Base-by-base conservation (phyloP, 2,329 filamentous ascomycete genomes). In the Bipolaris sorokiniana region DNA sequence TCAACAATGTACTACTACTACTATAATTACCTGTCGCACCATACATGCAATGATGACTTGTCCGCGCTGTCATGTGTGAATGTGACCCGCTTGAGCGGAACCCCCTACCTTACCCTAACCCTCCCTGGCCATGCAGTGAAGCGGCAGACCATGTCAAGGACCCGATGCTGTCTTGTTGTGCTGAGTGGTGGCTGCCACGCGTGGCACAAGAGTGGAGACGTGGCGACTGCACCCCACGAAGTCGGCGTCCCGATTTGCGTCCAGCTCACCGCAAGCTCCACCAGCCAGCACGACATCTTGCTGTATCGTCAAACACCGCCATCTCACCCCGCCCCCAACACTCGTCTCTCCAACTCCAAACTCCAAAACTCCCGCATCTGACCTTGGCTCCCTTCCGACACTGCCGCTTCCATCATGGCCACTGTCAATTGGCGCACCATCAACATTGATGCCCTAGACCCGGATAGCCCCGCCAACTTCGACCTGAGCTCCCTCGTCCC, bases 401-500 rank as follows among this genome's bases (percentile, higher is more conserved):
- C 41, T 44, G 41, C 41, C 47, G 34, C 61, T 46, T 36, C 57
- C 67, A 62, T 58, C 59, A 82, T 81, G 80, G 77, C 80, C 40
- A 70, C 76, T 52, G 77, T 85, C 78, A 88, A 88, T 76, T 88
- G 85, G 81, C 91, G 93, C 78, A 97, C 92, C 66, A 95, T 97
- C 84, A 92, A 97, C 84, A 90, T 97, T 77, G 93, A 97, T 77
- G 88, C 89, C 67, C 85, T 96, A 70, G 90, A 95, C 77, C 91
- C 93, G 58, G 93, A 98, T 78, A 95, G 92, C 69, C 86, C 90
- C 65, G 81, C 87, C 78, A 98, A 97, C 85, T 98, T 98, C 81
- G 91, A 96, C 79, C 87, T 91, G 62, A 86, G 89, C 58, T 91
- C 92, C 16, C 87, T 98, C 68, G 88, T 90, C 65, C 91, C 93